These are phyloP conservation scores for Jamesozyma piceae DNA, from an alignment of 805 yeast species.

Conservation along the genomic window DNA sequence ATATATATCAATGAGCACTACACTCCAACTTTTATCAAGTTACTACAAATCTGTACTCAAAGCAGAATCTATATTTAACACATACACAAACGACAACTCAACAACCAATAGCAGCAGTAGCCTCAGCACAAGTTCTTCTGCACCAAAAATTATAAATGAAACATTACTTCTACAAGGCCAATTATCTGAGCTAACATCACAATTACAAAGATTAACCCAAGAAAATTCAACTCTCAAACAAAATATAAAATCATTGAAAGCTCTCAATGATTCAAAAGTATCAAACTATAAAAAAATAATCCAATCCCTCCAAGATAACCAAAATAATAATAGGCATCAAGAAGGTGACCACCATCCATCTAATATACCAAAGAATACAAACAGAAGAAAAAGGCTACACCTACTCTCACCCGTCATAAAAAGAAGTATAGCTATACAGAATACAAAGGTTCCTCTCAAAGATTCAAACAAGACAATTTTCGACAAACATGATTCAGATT, in stretches of 20 bases:
- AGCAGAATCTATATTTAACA: conserved; percentile 20
- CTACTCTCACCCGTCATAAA: conserved; percentile 19
- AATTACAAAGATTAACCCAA: conserved; percentile 23
- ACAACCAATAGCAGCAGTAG: neutral
- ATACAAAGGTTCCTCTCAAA: neutral
- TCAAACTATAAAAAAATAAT: conserved; percentile 29
- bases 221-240: conserved; percentile 28
- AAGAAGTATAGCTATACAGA: conserved; percentile 3
- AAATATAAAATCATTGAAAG: conserved; percentile 28
- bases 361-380: no score
- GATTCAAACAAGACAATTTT: neutral
- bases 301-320: conserved; percentile 17
- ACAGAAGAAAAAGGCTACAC: conserved; percentile 13
- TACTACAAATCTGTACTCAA: conserved; percentile 25
- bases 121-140: neutral
- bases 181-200: conserved; percentile 27
- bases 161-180: conserved; percentile 30
- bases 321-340: conserved; percentile 11
- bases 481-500: neutral
- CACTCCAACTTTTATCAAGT: conserved; percentile 18
- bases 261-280: conserved; percentile 18
- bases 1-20: conserved; percentile 15
- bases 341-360: no score
- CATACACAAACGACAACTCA: neutral
- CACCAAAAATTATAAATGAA: conserved; percentile 22